These are phyloP conservation scores for Thoreauomyces humboldtii DNA, from an alignment of 192 early-diverging fungal species.

Conservation along the genomic window DNA sequence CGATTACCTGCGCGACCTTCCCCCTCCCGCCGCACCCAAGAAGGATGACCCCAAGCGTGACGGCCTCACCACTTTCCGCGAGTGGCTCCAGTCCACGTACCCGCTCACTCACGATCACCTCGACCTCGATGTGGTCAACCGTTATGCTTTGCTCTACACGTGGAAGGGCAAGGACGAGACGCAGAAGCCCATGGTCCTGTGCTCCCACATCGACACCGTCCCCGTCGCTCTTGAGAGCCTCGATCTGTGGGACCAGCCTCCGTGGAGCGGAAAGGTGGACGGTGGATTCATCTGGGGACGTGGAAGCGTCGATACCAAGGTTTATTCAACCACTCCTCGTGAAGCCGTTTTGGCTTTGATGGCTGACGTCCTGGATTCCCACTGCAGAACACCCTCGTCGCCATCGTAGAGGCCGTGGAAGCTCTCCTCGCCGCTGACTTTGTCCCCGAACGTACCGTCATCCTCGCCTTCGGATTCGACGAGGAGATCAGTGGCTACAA, in stretches of 20 bases:
- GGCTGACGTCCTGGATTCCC: too few species aligned
- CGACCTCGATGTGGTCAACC: constrained; percentile 26
- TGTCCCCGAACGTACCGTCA: constrained; percentile 23
- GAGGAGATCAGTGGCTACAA: constrained; percentile 42
- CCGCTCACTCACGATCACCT: constrained; percentile 26
- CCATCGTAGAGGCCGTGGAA: constrained; percentile 37
- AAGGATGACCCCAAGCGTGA: constrained; percentile 5
- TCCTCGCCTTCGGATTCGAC: constrained; percentile 41
- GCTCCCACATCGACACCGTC: constrained; percentile 36
- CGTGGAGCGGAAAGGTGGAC: constrained; percentile 30
- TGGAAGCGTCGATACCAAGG: constrained; percentile 34
- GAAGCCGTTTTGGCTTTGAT: too few species aligned
- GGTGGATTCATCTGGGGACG: constrained; percentile 37
- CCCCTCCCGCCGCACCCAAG: constrained; percentile 10
- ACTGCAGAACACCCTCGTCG: constrained; percentile 22
- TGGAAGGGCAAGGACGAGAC: constrained; percentile 31
- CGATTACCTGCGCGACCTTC: constrained; percentile 33
- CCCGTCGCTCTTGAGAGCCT: constrained; percentile 25
- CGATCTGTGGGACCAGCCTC: constrained; percentile 36
- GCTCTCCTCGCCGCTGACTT: constrained; percentile 24
- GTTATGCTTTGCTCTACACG: constrained; percentile 38
- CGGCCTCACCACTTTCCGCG: constrained; percentile 17
- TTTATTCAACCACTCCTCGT: too few species aligned
- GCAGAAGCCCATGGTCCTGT: constrained; percentile 30
- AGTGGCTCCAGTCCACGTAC: constrained; percentile 13